phyloP scores from a whole-genome alignment of 192 early-diverging fungal genomes.

The Backusella sp. region DNA sequence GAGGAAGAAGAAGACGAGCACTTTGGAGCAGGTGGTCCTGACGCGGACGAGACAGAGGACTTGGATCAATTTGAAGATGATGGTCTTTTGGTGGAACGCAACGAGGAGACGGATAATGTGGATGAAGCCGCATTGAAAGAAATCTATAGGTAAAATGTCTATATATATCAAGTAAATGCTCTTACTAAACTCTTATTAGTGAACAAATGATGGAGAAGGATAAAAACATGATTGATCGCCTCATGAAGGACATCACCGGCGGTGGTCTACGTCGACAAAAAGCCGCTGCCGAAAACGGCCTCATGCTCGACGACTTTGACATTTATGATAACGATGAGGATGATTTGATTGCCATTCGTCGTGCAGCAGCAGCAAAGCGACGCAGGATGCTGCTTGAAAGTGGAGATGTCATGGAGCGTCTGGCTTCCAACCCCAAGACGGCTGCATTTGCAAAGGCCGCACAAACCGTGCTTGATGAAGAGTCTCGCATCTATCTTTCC shows the following conservation, averaged over 20 bases:
- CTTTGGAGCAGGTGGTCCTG: constrained; percentile 31
- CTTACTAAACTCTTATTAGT: constrained; percentile 6
- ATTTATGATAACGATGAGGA: constrained; percentile 33
- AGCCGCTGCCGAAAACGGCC: constrained; percentile 21
- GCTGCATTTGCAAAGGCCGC: constrained; percentile 44
- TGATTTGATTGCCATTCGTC: constrained; percentile 32
- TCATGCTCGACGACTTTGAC: constrained; percentile 32
- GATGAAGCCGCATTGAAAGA: constrained; percentile 26
- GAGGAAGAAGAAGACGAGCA: constrained; percentile 42
- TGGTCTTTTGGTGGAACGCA: constrained; percentile 29
- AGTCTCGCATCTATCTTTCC: constrained; percentile 20
- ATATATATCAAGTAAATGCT: no score
- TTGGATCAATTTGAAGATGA: constrained; percentile 40
- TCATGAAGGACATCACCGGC: constrained; percentile 37
- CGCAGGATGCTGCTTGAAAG: constrained; percentile 15
- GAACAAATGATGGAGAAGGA: constrained; percentile 33
- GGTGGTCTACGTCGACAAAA: constrained; percentile 31
- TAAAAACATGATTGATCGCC: constrained; percentile 26
- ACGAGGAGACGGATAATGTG: constrained; percentile 26
- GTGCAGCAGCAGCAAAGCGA: constrained; percentile 25
- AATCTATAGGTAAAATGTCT: constrained; percentile 32
- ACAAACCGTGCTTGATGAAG: constrained; percentile 14
- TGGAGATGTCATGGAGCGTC: constrained; percentile 25
- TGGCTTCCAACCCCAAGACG: constrained; percentile 32
- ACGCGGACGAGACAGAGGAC: constrained; percentile 26